Conservation (phyloP, 176 grass and related monocot species). For the Carex kokanica region DNA sequence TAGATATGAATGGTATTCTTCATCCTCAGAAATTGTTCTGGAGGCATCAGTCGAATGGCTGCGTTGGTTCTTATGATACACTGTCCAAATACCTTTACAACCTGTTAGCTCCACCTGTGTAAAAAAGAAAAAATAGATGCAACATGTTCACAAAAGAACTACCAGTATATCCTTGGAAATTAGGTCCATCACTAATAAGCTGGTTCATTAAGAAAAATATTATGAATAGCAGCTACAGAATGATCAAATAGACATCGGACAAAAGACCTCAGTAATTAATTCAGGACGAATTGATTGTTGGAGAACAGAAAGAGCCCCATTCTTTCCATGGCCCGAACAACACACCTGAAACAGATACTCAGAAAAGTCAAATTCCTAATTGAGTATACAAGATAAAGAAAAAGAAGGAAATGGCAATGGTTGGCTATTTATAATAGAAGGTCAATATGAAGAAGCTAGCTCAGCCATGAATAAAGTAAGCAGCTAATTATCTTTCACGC, state of each 20-base stretch:
- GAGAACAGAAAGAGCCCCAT: slow-evolving; percentile 75
- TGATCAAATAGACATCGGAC: background rate
- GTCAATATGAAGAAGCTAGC: slow-evolving; percentile 5
- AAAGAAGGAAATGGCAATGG: background rate
- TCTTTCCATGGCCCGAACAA: slow-evolving; percentile 98
- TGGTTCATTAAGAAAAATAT: background rate
- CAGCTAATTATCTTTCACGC: background rate
- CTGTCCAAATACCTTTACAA: slow-evolving; percentile 98
- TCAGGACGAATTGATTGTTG: slow-evolving; percentile 97
- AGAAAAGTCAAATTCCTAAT: slow-evolving; percentile 4
- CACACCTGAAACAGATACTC: slow-evolving; percentile 62
- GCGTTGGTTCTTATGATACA: slow-evolving; percentile 92
- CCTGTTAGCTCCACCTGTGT: slow-evolving; percentile 80
- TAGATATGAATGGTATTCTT: slow-evolving; percentile 97
- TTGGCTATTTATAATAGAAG: slow-evolving; percentile 19
- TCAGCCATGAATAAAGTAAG: background rate
- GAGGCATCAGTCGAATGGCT: slow-evolving; percentile 43
- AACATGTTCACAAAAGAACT: slow-evolving; percentile 13
- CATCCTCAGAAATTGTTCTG: slow-evolving; percentile 45
- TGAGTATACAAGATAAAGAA: slow-evolving; percentile 34
- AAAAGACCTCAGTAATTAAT: slow-evolving; percentile 80
- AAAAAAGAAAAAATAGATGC: slow-evolving; percentile 29
- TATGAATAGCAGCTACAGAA: background rate
- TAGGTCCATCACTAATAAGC: background rate
- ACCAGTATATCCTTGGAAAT: background rate